These are phyloP conservation scores for Leccinellum luteum DNA, from an alignment of 768 basidiomycete genomes.

Conservation along the genomic window DNA sequence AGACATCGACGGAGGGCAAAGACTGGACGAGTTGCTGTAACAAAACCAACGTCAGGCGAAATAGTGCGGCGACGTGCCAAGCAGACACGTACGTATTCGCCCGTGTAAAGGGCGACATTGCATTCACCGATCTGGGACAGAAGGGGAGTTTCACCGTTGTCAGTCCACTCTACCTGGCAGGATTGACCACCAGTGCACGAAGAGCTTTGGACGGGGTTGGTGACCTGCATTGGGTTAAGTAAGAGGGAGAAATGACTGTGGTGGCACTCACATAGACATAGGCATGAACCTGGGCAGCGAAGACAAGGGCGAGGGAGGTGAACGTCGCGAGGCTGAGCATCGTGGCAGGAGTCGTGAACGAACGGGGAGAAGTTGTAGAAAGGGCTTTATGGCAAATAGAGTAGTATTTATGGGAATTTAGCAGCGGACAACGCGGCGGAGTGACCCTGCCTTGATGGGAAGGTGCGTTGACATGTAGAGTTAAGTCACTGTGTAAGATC, in stretches of 20 bases:
- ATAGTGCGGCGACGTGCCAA: not conserved
- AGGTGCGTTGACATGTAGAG: constrained; percentile 3
- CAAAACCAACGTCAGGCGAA: not conserved
- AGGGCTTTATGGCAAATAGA: not conserved
- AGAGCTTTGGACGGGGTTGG: constrained; percentile 40
- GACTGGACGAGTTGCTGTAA: constrained; percentile 55
- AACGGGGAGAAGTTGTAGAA: not conserved
- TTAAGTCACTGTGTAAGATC: not conserved
- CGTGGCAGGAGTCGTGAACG: constrained; percentile 4
- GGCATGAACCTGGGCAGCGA: constrained; percentile 16
- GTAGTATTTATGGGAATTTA: constrained; percentile 27
- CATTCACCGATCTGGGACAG: constrained; percentile 50
- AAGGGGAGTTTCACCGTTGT: constrained; percentile 56
- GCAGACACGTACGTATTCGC: constrained; percentile 42
- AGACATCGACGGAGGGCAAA: constrained; percentile 54
- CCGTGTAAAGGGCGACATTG: constrained; percentile 57
- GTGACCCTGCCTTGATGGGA: constrained; percentile 3
- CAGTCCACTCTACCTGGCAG: constrained; percentile 60
- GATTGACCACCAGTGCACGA: constrained; percentile 52
- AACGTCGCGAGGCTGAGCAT: constrained; percentile 16
- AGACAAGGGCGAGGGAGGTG: constrained; percentile 19
- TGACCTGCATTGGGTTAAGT: constrained; percentile 37
- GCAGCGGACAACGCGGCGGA: constrained; percentile 22
- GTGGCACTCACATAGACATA: constrained; percentile 18
- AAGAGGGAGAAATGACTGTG: accelerated